Base-by-base conservation (phyloP, 202 grass and related monocot genomes). In the Eragrostis tef region DNA sequence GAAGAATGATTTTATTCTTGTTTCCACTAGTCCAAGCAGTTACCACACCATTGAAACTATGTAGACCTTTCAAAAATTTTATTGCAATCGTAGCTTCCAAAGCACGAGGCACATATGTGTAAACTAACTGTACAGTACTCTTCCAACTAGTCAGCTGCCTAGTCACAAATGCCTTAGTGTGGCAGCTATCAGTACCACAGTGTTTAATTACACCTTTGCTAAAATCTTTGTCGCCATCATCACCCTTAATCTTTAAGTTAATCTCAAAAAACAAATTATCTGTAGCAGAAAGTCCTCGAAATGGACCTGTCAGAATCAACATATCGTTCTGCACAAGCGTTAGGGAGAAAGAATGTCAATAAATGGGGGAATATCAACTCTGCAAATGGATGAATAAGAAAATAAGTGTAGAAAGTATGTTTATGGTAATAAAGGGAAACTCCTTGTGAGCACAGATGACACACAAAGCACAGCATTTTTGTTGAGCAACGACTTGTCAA, bases 121-220 rank as follows among this genome's bases (percentile, higher is more conserved):
- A 53, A 1, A 16, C 50, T 16, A 53, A 16, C 15, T 53, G 16
- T 16, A 53, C 16, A 6, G 50, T 53, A 5, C 50, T 53, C 6
- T 19, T 15, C 50, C 50, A 53, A 53, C 79, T 82, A 2, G 50
- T 53, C 19, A 53, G 50, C 15, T 0, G 5, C 50, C 6, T 2
- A 17, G 15, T 7, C 50, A 19, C 19, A 16, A 53, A 16, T 15
- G 5, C 16, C 50, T 19, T 53, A 6, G 13, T 53, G 50, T 19
- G 6, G 16, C 50, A 53, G 16, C 15, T 53, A 19, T 53, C 50
- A 31, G 29, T 31, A 31, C 29, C 29, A 31, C 29, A 31, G 43
- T 41, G 68, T 7, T 72, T 42, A 16, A 72, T 36, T 5, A 81
- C 11, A 39, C 79, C 42, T 62, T 81, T 72, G 67, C 67, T 50